These are phyloP conservation scores for Middelhovenomyces tepae DNA, from an alignment of 805 yeast genomes.

Conservation along the genomic window DNA sequence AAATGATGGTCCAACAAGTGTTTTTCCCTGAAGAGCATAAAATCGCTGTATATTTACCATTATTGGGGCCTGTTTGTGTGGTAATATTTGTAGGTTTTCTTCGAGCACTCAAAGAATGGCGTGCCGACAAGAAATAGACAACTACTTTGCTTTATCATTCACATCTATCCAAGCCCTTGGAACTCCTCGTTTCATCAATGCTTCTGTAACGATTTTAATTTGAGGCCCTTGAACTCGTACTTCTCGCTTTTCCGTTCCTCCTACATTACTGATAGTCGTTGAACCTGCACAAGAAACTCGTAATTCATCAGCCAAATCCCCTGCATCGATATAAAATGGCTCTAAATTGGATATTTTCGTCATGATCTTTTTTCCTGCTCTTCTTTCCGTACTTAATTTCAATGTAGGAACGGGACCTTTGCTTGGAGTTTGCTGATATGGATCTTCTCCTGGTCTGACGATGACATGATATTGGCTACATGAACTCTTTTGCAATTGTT, in stretches of 20 bases:
- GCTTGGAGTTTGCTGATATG: conserved; percentile 29
- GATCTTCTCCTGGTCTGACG: conserved; percentile 39
- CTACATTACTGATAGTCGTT: conserved; percentile 43
- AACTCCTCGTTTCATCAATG: conserved; percentile 54
- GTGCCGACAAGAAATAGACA: no score
- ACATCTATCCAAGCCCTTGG: conserved; percentile 56
- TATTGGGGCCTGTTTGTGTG: conserved; percentile 75
- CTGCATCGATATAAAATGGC: conserved; percentile 54
- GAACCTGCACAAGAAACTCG: conserved; percentile 85
- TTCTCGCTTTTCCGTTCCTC: conserved; percentile 51
- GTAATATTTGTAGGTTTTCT: conserved; percentile 36
- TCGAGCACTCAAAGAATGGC: conserved; percentile 21
- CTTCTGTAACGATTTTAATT: conserved; percentile 48
- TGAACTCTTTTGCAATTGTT: conserved; percentile 38
- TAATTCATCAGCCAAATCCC: conserved; percentile 56
- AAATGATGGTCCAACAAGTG: conserved; percentile 90
- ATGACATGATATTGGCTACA: conserved; percentile 36
- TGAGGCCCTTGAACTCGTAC: conserved; percentile 92
- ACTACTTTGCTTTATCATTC: conserved; percentile 58
- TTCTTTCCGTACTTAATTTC: conserved; percentile 58
- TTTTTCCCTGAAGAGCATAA: conserved; percentile 95
- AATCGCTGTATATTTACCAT: conserved; percentile 85
- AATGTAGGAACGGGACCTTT: conserved; percentile 67
- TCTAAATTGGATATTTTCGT: conserved; percentile 69
- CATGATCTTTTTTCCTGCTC: conserved; percentile 72